Base-by-base conservation (phyloP, 352 stramenopile species). In the Globisporangium carolinianum region DNA sequence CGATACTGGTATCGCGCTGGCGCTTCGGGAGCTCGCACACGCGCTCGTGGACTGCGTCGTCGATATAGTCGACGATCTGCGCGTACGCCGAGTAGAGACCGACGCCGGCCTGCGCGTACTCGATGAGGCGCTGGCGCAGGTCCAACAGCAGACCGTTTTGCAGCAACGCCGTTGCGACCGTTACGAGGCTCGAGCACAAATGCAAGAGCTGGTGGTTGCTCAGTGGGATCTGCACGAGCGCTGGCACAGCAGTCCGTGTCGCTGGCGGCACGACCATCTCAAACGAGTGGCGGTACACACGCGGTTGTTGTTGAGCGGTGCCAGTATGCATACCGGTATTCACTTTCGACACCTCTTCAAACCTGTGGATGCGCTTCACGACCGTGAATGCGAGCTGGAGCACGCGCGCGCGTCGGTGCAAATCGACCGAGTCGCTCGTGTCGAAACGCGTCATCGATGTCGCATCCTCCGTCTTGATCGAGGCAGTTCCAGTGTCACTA, bases 321-420 rank as follows among this genome's bases (percentile, higher is more conserved):
- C 24, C 24, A 32, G 24, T 32, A 32, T 32, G 24, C 24, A 32
- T 32, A 32, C 24, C 24, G 47, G 61, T 63, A 9, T 69, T 64
- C 47, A 58, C 37, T 57, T 79, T 76, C 6, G 69, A 65, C 12
- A 82, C 71, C 57, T 85, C 68, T 57, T 85, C 75, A 46, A 81
- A 85, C 32, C 71, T 68, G 63, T 85, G 73, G 46, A 85, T 83
- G 32, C 75, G 75, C 51, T 80, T 79, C 5, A 85, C 62, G 35
- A 85, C 75, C 36, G 69, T 81, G 55, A 79, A 81, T 42, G 75
- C 75, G 32, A 85, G 68, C 63, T 85, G 75, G 43, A 85, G 62
- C 39, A 85, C 71, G 7, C 75, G 75, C 24, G 75, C 75, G 35
- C 75, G 75, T n/a, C 73, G 75, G 53, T 83, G 79, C 39, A 85